Conservation (phyloP, 495 filamentous ascomycete genomes). For the Immersiella caudata region DNA sequence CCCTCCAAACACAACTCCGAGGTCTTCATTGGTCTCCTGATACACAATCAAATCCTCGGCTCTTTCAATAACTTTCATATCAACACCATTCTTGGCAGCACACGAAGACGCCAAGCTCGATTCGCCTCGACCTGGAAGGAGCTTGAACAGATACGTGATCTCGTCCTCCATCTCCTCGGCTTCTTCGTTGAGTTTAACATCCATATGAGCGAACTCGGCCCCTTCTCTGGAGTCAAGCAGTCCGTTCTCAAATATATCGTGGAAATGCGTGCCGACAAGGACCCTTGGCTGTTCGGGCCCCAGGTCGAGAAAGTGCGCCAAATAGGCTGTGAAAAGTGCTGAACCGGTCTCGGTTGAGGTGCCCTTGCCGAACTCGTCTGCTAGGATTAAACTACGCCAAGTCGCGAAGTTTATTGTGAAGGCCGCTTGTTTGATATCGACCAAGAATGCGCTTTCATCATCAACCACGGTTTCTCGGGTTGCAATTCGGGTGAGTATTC, state of each 20-base stretch:
- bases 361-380: slow-evolving; percentile 97
- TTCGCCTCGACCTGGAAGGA: slow-evolving; percentile 66
- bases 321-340: slow-evolving; percentile 79
- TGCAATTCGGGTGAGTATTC: slow-evolving; percentile 85
- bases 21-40: slow-evolving; percentile 58
- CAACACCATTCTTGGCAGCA: slow-evolving; percentile 82
- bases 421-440: slow-evolving; percentile 87
- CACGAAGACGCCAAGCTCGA: slow-evolving; percentile 86
- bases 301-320: slow-evolving; percentile 70
- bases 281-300: slow-evolving; percentile 74
- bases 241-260: slow-evolving; percentile 84
- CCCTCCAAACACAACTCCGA: slow-evolving; percentile 24
- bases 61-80: slow-evolving; percentile 67
- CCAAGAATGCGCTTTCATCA: slow-evolving; percentile 90
- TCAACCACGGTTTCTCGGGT: slow-evolving; percentile 84
- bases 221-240: slow-evolving; percentile 62
- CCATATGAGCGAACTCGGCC: slow-evolving; percentile 82
- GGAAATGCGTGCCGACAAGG: slow-evolving; percentile 88
- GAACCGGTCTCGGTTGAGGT: slow-evolving; percentile 82
- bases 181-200: slow-evolving; percentile 70
- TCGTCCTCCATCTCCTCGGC: slow-evolving; percentile 66
- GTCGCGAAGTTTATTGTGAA: slow-evolving; percentile 79
- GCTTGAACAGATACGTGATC: slow-evolving; percentile 87
- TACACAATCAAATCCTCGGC: slow-evolving; percentile 76
- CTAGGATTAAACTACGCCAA: slow-evolving; percentile 73